phyloP scores from a whole-genome alignment of 108 stramenopile species.

The Cyclostephanos tholiformis region DNA sequence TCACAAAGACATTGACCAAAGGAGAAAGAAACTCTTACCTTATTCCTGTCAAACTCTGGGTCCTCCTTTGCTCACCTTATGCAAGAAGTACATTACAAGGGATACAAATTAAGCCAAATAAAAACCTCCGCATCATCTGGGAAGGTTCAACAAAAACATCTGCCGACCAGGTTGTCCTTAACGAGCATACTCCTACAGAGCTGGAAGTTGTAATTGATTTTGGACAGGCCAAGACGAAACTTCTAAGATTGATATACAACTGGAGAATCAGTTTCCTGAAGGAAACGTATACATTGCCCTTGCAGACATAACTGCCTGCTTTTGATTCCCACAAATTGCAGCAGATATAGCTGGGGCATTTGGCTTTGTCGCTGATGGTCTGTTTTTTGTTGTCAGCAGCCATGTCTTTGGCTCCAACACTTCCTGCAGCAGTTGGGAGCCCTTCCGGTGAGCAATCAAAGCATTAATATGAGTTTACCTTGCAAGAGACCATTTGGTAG shows the following conservation, averaged over 20 bases:
- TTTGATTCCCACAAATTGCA: too few relatives aligned
- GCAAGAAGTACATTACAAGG: neutral
- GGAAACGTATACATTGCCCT: too few relatives aligned
- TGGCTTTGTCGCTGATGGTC: neutral
- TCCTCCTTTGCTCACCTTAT: neutral
- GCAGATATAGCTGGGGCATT: conserved; percentile 7
- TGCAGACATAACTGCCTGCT: too few relatives aligned
- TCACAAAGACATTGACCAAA: too few relatives aligned
- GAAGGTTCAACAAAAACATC: neutral
- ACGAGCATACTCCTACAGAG: neutral
- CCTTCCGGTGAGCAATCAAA: conserved; percentile 3
- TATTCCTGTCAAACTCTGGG: too few relatives aligned
- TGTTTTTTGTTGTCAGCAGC: neutral
- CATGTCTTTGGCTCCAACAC: conserved; percentile 9
- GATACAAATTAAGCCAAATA: neutral
- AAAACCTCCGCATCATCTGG: neutral
- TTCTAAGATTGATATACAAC: neutral
- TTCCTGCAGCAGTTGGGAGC: conserved; percentile 1
- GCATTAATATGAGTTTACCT: neutral
- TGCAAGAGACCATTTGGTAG: neutral
- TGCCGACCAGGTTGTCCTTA: neutral
- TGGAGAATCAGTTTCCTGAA: neutral
- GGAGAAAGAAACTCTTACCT: too few relatives aligned
- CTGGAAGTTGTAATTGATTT: neutral
- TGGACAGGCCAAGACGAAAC: neutral